Evolutionary conservation across 306 rosid genomes (phyloP), one percentile per base, ranked within the genome.

Genomic region (Prinsepia uniflora): DNA sequence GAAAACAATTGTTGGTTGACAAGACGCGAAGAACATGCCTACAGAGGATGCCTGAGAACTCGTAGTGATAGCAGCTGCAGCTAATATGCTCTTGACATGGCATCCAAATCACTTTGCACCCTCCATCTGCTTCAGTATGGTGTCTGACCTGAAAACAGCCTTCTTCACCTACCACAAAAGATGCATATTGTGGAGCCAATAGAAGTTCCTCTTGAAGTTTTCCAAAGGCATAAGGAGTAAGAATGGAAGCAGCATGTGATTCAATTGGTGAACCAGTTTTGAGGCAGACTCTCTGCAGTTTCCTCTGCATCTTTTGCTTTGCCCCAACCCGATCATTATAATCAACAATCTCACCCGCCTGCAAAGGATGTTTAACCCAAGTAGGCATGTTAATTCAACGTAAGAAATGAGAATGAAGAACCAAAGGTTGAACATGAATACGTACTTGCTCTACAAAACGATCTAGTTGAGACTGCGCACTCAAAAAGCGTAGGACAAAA

Each of bases 241-340:
- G 89, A 69, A 89, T 75, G 18, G 87, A 79, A 52, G 97, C 90
- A 48, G 96, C 91, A 53, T 91, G 97, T 54, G 96, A 89, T 79
- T 91, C 97, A 44, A 91, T 83, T 44, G 97, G 97, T 19, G 97
- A 91, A 74, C 97, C 97, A 2, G 89, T 84, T 80, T 87, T 91
- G 64, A 88, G 91, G 88, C 85, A 80, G 60, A 85, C 83, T 84
- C 84, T 91, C 80, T 75, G 97, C 69, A 75, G 50, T 74, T 83
- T 91, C 75, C 80, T 76, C 72, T 90, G 91, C 86, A 78, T 81
- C 85, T 84, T 90, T 76, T 88, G 89, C 85, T 88, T 88, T 52
- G 81, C 65, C 71, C 92, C 92, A 46, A 80, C 77, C n/a, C 86
- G 87, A 72, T 87, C 88, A 67, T 82, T 91, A 65, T 81, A 87